Evolutionary conservation across 2,329 filamentous ascomycete genomes (phyloP).

Genomic region (Chaetomiaceae sp.): DNA sequence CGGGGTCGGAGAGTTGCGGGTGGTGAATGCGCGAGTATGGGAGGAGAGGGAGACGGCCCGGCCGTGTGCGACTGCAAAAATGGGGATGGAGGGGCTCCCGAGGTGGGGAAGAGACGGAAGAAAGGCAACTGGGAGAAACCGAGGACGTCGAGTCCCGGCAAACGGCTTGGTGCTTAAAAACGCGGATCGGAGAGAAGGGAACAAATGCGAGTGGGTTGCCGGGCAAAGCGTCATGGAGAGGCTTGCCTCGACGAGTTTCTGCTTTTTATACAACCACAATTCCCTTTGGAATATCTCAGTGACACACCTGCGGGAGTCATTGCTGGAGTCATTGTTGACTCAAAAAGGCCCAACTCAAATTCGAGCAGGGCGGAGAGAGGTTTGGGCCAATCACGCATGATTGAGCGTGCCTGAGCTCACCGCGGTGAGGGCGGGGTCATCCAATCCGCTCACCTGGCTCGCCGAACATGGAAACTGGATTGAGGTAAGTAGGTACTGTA

Average conservation of each 20-base stretch:
- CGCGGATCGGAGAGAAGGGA: slow-evolving; percentile 16
- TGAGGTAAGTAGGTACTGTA: too few relatives aligned
- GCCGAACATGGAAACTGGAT: too few relatives aligned
- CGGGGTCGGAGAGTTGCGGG: slow-evolving; percentile 26
- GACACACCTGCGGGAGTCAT: neutral
- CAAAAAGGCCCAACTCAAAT: slow-evolving; percentile 20
- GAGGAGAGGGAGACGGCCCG: slow-evolving; percentile 13
- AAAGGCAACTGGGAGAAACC: slow-evolving; percentile 11
- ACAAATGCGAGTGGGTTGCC: neutral
- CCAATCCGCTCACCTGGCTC: neutral
- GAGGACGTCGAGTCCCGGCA: slow-evolving; percentile 17
- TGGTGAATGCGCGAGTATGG: slow-evolving; percentile 17
- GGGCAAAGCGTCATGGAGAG: slow-evolving; percentile 19
- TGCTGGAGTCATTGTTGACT: slow-evolving; percentile 18
- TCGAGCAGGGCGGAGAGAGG: neutral
- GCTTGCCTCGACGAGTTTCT: neutral
- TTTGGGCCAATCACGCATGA: slow-evolving; percentile 2
- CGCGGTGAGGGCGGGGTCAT: neutral
- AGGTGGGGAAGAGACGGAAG: slow-evolving; percentile 9
- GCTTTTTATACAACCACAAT: slow-evolving; percentile 1
- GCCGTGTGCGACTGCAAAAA: slow-evolving; percentile 15
- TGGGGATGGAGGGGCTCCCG: slow-evolving; percentile 10
- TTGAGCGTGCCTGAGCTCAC: neutral
- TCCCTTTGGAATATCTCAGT: neutral
- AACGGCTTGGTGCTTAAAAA: slow-evolving; percentile 9